Evolutionary conservation across 2,329 filamentous ascomycete species (phyloP), one percentile per base, ranked within the genome.

Genomic region (Cladophialophora immunda): DNA sequence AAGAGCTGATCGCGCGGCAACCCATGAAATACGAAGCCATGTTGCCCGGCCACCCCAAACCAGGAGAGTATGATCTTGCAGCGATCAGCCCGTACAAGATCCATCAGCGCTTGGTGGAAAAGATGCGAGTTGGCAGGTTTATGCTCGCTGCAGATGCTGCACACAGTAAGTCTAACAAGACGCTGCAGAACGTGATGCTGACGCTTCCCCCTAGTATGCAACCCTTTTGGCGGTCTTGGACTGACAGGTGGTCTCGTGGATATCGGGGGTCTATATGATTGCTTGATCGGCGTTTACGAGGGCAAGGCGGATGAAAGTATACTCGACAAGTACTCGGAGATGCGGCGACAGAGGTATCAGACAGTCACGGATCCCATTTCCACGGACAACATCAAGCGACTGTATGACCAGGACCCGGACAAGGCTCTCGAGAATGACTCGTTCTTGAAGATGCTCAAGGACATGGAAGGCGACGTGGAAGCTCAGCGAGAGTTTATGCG

Each of bases 211-310:
- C 19, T 58, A 64, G 68, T 70, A 17, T 84, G 82, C 72, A 85
- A 84, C 73, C 81, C 70, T 8, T 84, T 84, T 76, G 88, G 88
- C 56, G 88, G 88, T 0, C 79, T 89, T 11, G 88, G 88, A 1
- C 83, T 90, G 56, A 89, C 87, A 0, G 87, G 87, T 4, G 88
- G 88, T 0, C 86, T 90, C 60, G 85, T 87, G 17, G 88, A 90
- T 70, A 82, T 88, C 1, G 87, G 86, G 13, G 86, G 86, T 0
- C 80, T 90, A 4, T 87, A 83, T 66, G 87, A 90, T 70, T 88
- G 87, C 71, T 79, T 90, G 15, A 74, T 77, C 27, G 81, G 81
- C 1, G 79, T 82, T 13, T 76, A 81, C 63, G 74, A 77, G 7
- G 78, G 76, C 3, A 70, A 76, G 13, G 78, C 78, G 2, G 77